Conservation (phyloP, 495 filamentous ascomycete species). For the Penicillium cosmopolitanum region DNA sequence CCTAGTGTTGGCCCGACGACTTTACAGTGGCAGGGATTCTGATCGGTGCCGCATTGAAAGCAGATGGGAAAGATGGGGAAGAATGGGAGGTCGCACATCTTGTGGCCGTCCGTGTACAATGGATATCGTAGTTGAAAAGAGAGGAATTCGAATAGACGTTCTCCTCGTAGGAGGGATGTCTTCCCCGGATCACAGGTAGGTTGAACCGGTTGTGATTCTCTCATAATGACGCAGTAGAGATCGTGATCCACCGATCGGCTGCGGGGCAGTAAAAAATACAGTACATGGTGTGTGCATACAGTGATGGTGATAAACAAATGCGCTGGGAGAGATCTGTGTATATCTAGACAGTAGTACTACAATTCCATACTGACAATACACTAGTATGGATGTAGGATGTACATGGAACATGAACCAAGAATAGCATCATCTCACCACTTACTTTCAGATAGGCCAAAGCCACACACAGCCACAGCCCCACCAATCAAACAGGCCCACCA, state of each 20-base stretch:
- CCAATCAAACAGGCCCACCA: background rate
- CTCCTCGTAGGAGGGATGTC: background rate
- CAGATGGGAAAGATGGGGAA: slow-evolving; percentile 53
- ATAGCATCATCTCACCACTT: too few species aligned
- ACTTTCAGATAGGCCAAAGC: background rate
- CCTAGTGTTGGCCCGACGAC: slow-evolving; percentile 64
- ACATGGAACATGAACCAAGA: background rate
- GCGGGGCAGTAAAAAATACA: background rate
- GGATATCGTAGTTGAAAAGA: background rate
- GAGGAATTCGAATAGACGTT: background rate
- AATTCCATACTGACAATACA: too few species aligned
- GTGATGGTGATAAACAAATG: too few species aligned
- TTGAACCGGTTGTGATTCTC: slow-evolving; percentile 13
- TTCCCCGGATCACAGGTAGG: slow-evolving; percentile 14
- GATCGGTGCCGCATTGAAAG: slow-evolving; percentile 59
- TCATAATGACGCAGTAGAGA: slow-evolving; percentile 34
- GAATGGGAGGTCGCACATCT: slow-evolving; percentile 45
- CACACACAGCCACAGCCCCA: background rate
- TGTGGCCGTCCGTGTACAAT: background rate
- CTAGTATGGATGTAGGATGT: background rate
- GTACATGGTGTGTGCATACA: background rate
- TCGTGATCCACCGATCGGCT: slow-evolving; percentile 20
- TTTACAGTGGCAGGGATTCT: slow-evolving; percentile 66
- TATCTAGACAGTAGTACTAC: too few species aligned
- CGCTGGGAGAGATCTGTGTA: too few species aligned